These are phyloP conservation scores for Bipolaris oryzae DNA, from an alignment of 2,329 filamentous ascomycete genomes.

Conservation along the genomic window DNA sequence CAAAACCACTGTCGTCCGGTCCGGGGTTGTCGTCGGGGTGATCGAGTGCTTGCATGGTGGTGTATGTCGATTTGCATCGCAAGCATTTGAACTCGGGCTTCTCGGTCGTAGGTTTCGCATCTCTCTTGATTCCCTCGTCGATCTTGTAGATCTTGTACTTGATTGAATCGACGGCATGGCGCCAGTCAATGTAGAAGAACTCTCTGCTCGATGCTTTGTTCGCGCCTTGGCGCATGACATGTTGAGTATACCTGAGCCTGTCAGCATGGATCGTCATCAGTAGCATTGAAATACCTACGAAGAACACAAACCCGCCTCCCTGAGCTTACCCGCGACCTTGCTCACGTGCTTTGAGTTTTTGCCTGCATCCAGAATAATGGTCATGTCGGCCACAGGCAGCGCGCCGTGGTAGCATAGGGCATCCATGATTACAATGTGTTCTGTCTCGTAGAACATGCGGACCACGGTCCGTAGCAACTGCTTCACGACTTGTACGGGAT, in stretches of 20 bases:
- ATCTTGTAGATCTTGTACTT: conserved; percentile 92
- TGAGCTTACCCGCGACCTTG: conserved; percentile 82
- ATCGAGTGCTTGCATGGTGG: conserved; percentile 86
- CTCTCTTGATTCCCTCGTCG: conserved; percentile 84
- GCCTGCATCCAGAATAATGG: conserved; percentile 72
- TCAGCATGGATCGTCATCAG: conserved; percentile 17
- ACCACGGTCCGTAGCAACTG: conserved; percentile 84
- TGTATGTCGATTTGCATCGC: conserved; percentile 84
- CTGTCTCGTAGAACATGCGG: conserved; percentile 84
- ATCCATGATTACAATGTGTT: conserved; percentile 81
- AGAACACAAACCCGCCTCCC: conserved; percentile 83
- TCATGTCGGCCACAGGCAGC: conserved; percentile 86
- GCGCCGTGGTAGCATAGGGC: conserved; percentile 77
- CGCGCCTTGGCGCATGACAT: conserved; percentile 79
- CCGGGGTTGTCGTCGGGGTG: conserved; percentile 62
- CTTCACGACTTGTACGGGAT: conserved; percentile 69
- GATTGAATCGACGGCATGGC: conserved; percentile 91
- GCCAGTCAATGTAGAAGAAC: conserved; percentile 97
- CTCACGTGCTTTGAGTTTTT: conserved; percentile 92
- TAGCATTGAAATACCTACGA: conserved; percentile 62
- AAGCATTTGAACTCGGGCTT: conserved; percentile 90
- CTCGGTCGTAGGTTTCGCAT: conserved; percentile 77
- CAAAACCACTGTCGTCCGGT: conserved; percentile 65
- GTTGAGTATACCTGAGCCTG: conserved; percentile 66
- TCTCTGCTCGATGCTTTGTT: conserved; percentile 83